Evolutionary conservation across 441 rosid genomes (phyloP).

Genomic region (Manihot esculenta): DNA sequence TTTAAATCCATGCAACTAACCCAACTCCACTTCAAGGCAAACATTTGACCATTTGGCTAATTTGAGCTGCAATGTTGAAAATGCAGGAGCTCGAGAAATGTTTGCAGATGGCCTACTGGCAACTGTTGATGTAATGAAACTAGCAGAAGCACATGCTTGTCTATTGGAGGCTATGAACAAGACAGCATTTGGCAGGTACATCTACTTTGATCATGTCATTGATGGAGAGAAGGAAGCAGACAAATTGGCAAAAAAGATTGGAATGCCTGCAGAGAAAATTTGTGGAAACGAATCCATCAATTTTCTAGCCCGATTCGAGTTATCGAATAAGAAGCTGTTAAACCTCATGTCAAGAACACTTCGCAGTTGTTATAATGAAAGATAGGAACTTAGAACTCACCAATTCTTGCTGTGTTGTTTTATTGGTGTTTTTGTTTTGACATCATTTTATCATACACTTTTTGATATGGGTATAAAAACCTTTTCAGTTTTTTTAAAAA

Average conservation of each 20-base stretch:
- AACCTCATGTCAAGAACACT: conserved; percentile 56
- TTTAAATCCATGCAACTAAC: no score
- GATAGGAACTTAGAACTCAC: background rate
- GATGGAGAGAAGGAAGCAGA: conserved; percentile 38
- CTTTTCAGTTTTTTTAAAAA: no score
- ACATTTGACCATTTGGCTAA: no score
- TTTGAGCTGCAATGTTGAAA: background rate
- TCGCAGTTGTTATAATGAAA: conserved; percentile 41
- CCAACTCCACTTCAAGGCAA: no score
- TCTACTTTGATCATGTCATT: conserved; percentile 64
- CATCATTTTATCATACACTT: no score
- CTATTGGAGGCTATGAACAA: conserved; percentile 56
- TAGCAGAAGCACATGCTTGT: conserved; percentile 70
- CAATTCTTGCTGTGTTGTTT: background rate
- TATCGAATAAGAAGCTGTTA: conserved; percentile 62
- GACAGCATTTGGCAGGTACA: conserved; percentile 70
- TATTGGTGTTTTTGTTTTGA: background rate
- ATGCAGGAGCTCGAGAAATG: conserved; percentile 71
- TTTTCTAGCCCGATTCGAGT: conserved; percentile 20
- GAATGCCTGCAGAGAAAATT: conserved; percentile 52
- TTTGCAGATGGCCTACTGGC: conserved; percentile 61
- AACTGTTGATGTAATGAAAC: conserved; percentile 58
- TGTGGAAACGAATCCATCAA: conserved; percentile 31
- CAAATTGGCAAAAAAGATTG: conserved; percentile 52
- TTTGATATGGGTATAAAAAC: no score